Evolutionary conservation across 2,329 filamentous ascomycete species (phyloP).

Genomic region (Exophiala bonariae): DNA sequence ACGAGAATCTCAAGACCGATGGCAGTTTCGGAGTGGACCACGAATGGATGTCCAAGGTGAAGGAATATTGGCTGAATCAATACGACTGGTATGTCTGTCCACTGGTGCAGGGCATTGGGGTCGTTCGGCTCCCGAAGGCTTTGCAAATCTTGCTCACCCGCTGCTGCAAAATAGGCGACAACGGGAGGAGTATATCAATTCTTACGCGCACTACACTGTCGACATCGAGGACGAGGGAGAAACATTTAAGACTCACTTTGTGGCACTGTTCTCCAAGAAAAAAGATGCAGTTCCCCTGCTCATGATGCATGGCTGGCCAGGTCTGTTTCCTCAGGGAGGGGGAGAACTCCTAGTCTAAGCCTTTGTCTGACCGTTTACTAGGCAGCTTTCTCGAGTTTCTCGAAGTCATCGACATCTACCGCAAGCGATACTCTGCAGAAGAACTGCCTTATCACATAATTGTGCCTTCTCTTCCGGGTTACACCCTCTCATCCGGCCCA

Average conservation of each 20-base stretch:
- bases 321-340: neutral
- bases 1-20: slow-evolving; percentile 46
- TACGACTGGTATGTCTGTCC: slow-evolving; percentile 49
- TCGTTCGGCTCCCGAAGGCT: too few relatives aligned
- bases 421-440: slow-evolving; percentile 48
- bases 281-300: slow-evolving; percentile 52
- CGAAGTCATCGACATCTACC: slow-evolving; percentile 48
- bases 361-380: too few relatives aligned
- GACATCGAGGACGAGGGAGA: slow-evolving; percentile 38
- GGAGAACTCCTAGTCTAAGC: too few relatives aligned
- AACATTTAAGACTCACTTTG: slow-evolving; percentile 51
- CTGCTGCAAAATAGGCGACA: slow-evolving; percentile 1
- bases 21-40: slow-evolving; percentile 45
- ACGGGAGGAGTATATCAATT: slow-evolving; percentile 45
- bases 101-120: slow-evolving; percentile 12
- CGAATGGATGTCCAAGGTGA: slow-evolving; percentile 47
- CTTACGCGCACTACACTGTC: slow-evolving; percentile 51
- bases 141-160: neutral
- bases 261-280: slow-evolving; percentile 54
- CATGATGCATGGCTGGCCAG: slow-evolving; percentile 58
- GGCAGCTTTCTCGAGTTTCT: slow-evolving; percentile 57
- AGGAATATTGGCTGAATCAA: slow-evolving; percentile 43
- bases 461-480: slow-evolving; percentile 57
- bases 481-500: slow-evolving; percentile 50
- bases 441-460: slow-evolving; percentile 59